phyloP scores from a whole-genome alignment of 2,329 filamentous ascomycete genomes.

The Onygenales sp. region DNA sequence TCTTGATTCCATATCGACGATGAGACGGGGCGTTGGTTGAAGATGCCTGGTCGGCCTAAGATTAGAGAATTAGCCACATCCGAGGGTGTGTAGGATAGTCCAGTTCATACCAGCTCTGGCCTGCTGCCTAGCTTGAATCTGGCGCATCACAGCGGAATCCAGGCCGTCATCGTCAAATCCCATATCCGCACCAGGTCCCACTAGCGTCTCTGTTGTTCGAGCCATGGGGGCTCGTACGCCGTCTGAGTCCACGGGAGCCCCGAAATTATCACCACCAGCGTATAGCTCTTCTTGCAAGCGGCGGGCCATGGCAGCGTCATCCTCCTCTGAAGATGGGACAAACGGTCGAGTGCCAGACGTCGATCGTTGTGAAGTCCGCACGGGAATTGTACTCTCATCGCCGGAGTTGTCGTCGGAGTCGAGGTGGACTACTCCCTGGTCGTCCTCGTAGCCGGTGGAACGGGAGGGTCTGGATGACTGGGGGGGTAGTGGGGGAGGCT shows the following conservation, averaged over 20 bases:
- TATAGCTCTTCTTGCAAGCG: slow-evolving; percentile 90
- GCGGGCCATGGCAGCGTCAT: slow-evolving; percentile 88
- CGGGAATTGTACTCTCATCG: slow-evolving; percentile 33
- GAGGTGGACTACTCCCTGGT: slow-evolving; percentile 59
- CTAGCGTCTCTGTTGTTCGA: slow-evolving; percentile 80
- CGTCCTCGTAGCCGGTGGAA: slow-evolving; percentile 41
- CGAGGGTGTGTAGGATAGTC: not conserved
- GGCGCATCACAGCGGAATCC: slow-evolving; percentile 54
- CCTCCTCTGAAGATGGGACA: slow-evolving; percentile 54
- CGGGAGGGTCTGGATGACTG: slow-evolving; percentile 29
- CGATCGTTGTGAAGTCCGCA: slow-evolving; percentile 15
- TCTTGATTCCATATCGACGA: slow-evolving; percentile 51
- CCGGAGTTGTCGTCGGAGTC: slow-evolving; percentile 64
- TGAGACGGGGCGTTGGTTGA: slow-evolving; percentile 52
- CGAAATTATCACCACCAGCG: slow-evolving; percentile 39
- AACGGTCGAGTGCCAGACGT: slow-evolving; percentile 17
- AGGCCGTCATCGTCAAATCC: slow-evolving; percentile 46
- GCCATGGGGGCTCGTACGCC: slow-evolving; percentile 83
- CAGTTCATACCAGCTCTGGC: slow-evolving; percentile 25
- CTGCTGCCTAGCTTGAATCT: slow-evolving; percentile 44
- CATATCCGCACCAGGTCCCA: slow-evolving; percentile 55
- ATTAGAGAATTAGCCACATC: slow-evolving; percentile 4
- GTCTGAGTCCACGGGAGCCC: slow-evolving; percentile 40
- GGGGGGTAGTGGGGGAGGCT: slow-evolving; percentile 17
- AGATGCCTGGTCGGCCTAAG: slow-evolving; percentile 50